Evolutionary conservation across 805 yeast species (phyloP).

Genomic region (Peterozyma xylosa): DNA sequence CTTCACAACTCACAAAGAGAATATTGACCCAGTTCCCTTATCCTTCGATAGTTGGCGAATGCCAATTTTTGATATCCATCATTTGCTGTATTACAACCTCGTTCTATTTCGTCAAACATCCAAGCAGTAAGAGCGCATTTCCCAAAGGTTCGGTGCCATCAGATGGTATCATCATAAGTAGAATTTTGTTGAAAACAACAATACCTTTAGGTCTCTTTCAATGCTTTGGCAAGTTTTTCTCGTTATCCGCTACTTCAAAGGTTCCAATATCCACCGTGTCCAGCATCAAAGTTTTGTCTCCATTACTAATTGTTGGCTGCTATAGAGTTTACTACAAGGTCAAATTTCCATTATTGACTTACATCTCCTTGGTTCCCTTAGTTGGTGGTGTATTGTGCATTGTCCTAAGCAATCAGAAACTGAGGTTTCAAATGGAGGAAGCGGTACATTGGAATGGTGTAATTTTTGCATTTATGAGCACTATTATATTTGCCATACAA

Average conservation of each 20-base stretch:
- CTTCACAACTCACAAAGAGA: slow-evolving; percentile 55
- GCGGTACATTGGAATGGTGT: slow-evolving; percentile 47
- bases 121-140: slow-evolving; percentile 27
- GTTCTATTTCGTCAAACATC: slow-evolving; percentile 22
- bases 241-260: slow-evolving; percentile 55
- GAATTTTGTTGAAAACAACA: slow-evolving; percentile 37
- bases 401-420: slow-evolving; percentile 27
- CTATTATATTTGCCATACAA: slow-evolving; percentile 75
- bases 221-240: slow-evolving; percentile 55
- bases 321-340: slow-evolving; percentile 47
- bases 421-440: slow-evolving; percentile 9
- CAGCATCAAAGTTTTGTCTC: slow-evolving; percentile 62
- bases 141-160: slow-evolving; percentile 51
- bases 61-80: slow-evolving; percentile 51
- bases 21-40: slow-evolving; percentile 48
- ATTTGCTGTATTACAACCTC: slow-evolving; percentile 28
- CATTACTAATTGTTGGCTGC: slow-evolving; percentile 49
- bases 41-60: slow-evolving; percentile 59
- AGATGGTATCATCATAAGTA: slow-evolving; percentile 20
- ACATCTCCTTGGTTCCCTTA: slow-evolving; percentile 43
- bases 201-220: slow-evolving; percentile 63
- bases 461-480: slow-evolving; percentile 57
- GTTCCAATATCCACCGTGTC: slow-evolving; percentile 67
- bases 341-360: slow-evolving; percentile 40
- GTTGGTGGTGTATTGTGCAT: slow-evolving; percentile 45